Evolutionary conservation across 208 protist species (phyloP), one percentile per base, ranked within the genome.

Genomic region (Trichomonas tenax): DNA sequence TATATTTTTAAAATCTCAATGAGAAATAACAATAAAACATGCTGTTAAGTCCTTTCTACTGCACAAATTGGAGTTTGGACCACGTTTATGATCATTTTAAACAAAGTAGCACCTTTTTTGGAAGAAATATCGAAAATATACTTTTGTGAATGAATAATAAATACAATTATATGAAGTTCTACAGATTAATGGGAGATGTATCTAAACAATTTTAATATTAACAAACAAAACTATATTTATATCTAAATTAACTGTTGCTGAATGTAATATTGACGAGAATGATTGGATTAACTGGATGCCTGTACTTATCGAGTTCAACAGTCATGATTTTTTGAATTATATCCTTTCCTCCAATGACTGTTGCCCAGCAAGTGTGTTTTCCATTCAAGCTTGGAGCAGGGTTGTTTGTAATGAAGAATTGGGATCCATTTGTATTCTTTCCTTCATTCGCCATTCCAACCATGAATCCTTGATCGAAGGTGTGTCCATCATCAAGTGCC

Each of bases 371-470:
- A 23, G 97, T 98, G 96, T 98, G 98, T 90, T 98, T 98, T n/a
- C 96, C 96, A 90, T 98, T 97, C 0, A 98, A 96, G 88, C 98
- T 97, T 10, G 58, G 26, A 4, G 96, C 96, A 2, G 96, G 34
- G 41, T 96, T 96, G 96, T 97, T 97, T 4, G 98, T 98, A 14
- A 98, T 97, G 90, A 98, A 98, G 95, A 98, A 98, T 88, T 98
- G 98, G 0, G 97, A 98, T 4, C 95, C 96, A 93, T 98, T 98
- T 15, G 98, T 98, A 49, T 98, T 96, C 0, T 97, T 96, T 2
- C 98, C 98, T 26, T 96, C 72, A 48, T 98, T 98, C 34, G 98
- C 98, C 98, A 98, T 98, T 49, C 96, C 97, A 8, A 98, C 82
- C 3, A 98, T 96, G 0, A 98, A 98, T 21, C 97, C 89, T 26